These are phyloP conservation scores for Pseudogymnoascus sp. DNA, from an alignment of 2,329 filamentous ascomycete species.

Conservation along the genomic window DNA sequence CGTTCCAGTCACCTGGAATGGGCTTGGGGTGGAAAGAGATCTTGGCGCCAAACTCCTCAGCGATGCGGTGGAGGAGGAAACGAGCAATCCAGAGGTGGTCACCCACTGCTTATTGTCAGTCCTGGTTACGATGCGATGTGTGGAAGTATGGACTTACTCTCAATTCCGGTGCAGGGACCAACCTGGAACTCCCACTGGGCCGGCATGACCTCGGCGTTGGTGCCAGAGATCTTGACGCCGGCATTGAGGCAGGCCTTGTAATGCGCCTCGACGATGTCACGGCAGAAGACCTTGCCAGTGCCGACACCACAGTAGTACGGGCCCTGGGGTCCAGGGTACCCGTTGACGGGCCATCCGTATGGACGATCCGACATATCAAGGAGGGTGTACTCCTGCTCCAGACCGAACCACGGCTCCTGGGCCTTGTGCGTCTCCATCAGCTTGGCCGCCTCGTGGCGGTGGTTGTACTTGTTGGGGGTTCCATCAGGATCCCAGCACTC, in stretches of 20 bases:
- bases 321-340: slow-evolving; percentile 75
- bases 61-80: slow-evolving; percentile 82
- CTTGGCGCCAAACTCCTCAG: slow-evolving; percentile 94
- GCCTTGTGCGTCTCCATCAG: slow-evolving; percentile 81
- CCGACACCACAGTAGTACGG: slow-evolving; percentile 98
- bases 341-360: slow-evolving; percentile 80
- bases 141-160: slow-evolving; percentile 47
- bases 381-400: slow-evolving; percentile 96
- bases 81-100: slow-evolving; percentile 94
- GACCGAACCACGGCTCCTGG: slow-evolving; percentile 91
- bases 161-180: slow-evolving; percentile 79
- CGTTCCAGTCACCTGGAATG: slow-evolving; percentile 94
- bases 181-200: slow-evolving; percentile 98
- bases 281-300: slow-evolving; percentile 92
- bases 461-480: slow-evolving; percentile 97
- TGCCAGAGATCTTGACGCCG: slow-evolving; percentile 89
- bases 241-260: slow-evolving; percentile 81
- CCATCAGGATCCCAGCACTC: slow-evolving; percentile 94
- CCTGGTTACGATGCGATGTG: not conserved
- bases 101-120: slow-evolving; percentile 54
- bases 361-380: slow-evolving; percentile 80
- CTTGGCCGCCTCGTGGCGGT: slow-evolving; percentile 82
- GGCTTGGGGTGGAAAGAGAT: slow-evolving; percentile 95
- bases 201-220: slow-evolving; percentile 98
- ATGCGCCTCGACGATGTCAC: slow-evolving; percentile 94